phyloP scores from a whole-genome alignment of 2,329 filamentous ascomycete species.

The Incumbomyces delicatus region DNA sequence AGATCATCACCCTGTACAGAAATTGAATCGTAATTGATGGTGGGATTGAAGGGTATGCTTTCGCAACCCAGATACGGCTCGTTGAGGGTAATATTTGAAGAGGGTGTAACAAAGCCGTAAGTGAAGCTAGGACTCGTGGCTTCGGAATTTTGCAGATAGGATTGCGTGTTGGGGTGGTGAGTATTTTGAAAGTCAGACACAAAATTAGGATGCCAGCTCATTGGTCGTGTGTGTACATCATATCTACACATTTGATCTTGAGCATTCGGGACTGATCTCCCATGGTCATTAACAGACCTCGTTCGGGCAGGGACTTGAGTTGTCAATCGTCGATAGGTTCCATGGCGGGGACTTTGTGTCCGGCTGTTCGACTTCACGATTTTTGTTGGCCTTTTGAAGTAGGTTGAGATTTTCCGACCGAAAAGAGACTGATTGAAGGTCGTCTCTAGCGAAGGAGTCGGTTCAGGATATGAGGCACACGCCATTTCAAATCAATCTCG shows the following conservation, averaged over 20 bases:
- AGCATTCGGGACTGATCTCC: slow-evolving; percentile 10
- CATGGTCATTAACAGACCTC: slow-evolving; percentile 16
- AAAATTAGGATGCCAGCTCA: slow-evolving; percentile 20
- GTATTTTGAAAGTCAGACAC: slow-evolving; percentile 7
- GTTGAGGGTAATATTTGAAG: slow-evolving; percentile 14
- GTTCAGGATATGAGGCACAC: not conserved
- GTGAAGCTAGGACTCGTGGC: slow-evolving; percentile 14
- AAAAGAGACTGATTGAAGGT: not conserved
- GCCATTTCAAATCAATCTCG: not conserved
- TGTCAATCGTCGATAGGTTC: slow-evolving; percentile 16
- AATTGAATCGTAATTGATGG: slow-evolving; percentile 7
- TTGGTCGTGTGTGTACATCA: slow-evolving; percentile 12
- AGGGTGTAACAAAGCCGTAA: slow-evolving; percentile 20
- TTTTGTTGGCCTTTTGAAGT: slow-evolving; percentile 16
- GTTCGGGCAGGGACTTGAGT: slow-evolving; percentile 15
- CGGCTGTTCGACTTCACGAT: slow-evolving; percentile 18
- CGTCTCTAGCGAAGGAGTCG: too few relatives aligned
- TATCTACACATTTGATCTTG: slow-evolving; percentile 1
- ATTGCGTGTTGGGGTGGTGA: slow-evolving; percentile 4
- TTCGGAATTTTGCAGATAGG: slow-evolving; percentile 3
- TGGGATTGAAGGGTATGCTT: slow-evolving; percentile 17
- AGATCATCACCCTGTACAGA: slow-evolving; percentile 3
- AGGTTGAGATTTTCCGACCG: slow-evolving; percentile 11
- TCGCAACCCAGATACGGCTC: slow-evolving; percentile 19
- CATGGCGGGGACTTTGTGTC: slow-evolving; percentile 16